Evolutionary conservation across 805 yeast genomes (phyloP), one percentile per base, ranked within the genome.

Genomic region (Candida coquimbonensis): DNA sequence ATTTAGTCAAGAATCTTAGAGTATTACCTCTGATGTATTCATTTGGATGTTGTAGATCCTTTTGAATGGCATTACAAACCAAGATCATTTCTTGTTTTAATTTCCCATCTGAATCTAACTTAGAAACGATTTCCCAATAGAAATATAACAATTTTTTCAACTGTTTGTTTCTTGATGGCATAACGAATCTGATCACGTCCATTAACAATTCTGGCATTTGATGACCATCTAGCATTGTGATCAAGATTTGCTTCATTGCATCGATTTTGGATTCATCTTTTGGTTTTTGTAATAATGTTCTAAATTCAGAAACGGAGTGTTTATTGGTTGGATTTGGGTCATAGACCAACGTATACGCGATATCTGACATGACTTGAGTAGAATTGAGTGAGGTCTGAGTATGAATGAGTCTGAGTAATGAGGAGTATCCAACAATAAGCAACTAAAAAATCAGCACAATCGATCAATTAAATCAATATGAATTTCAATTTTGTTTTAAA

Each of bases 101-200:
- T 65, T 87, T 88, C 5, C 98, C 98, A 44, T 84, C 84, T 34
- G 75, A 72, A 56, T 88, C 95, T 53, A 84, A 72, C 68, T 95
- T 95, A 46, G 96, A 95, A 62, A 96, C 95, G 46, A 91, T 87
- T 67, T 93, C 99, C 98, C 98, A 93, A 72, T 93, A 93, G 59
- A 88, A 87, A 61, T 91, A 93, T 52, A 95, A 73, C 62, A 93
- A 74, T 67, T 90, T 93, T 74, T 93, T 93, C 67, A 95, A 78
- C 58, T 82, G 86, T 68, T 93, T 95, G 68, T 83, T 80, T 60
- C 75, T 86, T 16, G 96, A 87, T 14, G 99, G 99, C 97, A 93
- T 89, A 48, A 95, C 91, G 60, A 87, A 95, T 61, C 99, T 82
- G 60, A 93, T 91, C 55, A 93, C 87, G 63, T 90, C 96, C 99